Base-by-base conservation (phyloP, 768 basidiomycete genomes). In the Zangia roseola region DNA sequence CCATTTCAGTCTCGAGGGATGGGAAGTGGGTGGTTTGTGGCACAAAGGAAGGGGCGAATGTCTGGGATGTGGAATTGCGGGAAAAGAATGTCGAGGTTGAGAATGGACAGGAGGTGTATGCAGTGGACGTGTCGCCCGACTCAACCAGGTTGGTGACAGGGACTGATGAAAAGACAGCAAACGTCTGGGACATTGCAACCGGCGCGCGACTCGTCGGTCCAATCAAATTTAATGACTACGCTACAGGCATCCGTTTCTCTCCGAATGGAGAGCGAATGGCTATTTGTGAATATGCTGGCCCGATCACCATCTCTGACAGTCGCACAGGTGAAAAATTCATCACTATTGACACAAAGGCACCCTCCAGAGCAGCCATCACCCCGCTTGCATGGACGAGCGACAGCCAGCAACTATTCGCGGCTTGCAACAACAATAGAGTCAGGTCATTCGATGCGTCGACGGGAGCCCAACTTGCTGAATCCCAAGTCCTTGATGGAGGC, bases 71-170 rank as follows among this genome's bases (percentile, higher is more conserved):
- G 2, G 24, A 40, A 5, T 10, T 19, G 3, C 20, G 10, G 2
- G 31, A 13, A 35, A 9, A 36, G 8, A 19, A 42, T 6, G 19
- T 52, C 16, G 50, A 52, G 7, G 19, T 52, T 12, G 50, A 52
- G 7, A 16, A 10, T 13, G 31, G 19, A 31, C 14, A 31, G 4
- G 2, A 8, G 2, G 31, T 31, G 14, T 2, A 2, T 6, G 13
- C 31, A 14, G 31, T 31, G 14, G 31, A 31, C 14, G 13, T 43
- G 10, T 36, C 35, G 5, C 40, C 50, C 0, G 43, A 52, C 17
- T 45, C 52, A 10, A 42, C 36, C 30, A 26, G 28, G 36, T 34
- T 53, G 5, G 44, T 31, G 13, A 53, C 44, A n/a, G 43, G 50
- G 14, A 34, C 31, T 2, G 8, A 5, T 31, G 14, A 31, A 31